A percentile compares a stretch with the other conserved stretches of the same genome.
Evolutionary conservation across 495 filamentous ascomycete species (phyloP).

Genomic region (Opeltia flavorubescens): DNA sequence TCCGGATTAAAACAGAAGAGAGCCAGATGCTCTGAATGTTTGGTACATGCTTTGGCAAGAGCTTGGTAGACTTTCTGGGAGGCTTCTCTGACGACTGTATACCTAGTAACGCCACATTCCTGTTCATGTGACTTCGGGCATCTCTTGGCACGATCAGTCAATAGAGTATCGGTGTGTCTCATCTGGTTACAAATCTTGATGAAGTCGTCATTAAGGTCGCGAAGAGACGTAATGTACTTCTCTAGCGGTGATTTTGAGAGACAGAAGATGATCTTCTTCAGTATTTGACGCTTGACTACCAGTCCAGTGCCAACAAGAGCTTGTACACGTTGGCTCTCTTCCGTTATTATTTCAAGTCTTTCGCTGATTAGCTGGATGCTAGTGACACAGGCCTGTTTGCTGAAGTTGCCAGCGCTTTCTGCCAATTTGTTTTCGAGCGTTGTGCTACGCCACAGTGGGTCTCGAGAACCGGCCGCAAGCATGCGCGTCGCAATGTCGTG

Average conservation of each 20-base stretch:
- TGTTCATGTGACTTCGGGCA: too few relatives aligned
- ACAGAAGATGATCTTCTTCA: constrained; percentile 11
- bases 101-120: too few relatives aligned
- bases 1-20: constrained; percentile 22
- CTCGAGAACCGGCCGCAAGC: not conserved
- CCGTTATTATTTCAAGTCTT: constrained; percentile 6
- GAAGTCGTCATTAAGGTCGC: constrained; percentile 12
- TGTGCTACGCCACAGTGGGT: not conserved
- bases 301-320: not conserved
- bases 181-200: constrained; percentile 4
- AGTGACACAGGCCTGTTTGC: constrained; percentile 1
- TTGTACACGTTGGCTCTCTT: constrained; percentile 10
- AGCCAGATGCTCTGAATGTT: constrained; percentile 20
- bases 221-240: constrained; percentile 1
- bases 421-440: not conserved
- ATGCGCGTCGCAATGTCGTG: not conserved
- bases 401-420: not conserved
- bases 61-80: constrained; percentile 24
- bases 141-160: too few relatives aligned
- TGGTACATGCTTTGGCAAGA: constrained; percentile 19
- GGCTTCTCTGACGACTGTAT: constrained; percentile 16
- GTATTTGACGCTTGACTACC: not conserved
- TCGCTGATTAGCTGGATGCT: constrained; percentile 8
- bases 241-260: constrained; percentile 13
- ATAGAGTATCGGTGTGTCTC: not conserved